phyloP scores from a whole-genome alignment of 768 basidiomycete species.

The Mrakia gelida region DNA sequence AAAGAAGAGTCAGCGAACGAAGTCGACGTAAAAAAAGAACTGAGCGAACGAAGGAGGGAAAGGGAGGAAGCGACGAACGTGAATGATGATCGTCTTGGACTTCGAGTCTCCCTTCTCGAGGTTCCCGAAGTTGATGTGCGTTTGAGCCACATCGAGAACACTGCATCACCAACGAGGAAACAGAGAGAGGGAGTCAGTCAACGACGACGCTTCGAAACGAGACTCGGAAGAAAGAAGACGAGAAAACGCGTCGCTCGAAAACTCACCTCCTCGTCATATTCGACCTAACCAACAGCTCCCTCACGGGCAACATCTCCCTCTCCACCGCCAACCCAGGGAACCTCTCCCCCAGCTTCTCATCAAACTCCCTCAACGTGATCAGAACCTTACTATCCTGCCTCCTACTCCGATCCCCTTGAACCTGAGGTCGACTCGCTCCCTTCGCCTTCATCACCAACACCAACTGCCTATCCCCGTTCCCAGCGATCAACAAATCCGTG shows the following conservation, averaged over 20 bases:
- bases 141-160: constrained; percentile 42
- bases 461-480: constrained; percentile 34
- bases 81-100: constrained; percentile 42
- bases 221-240: no score
- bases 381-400: constrained; percentile 42
- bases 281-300: constrained; percentile 41
- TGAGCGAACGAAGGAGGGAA: not conserved
- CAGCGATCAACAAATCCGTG: constrained; percentile 34
- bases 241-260: not conserved
- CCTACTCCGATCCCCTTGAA: constrained; percentile 37
- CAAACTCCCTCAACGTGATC: constrained; percentile 41
- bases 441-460: constrained; percentile 42
- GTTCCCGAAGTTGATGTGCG: constrained; percentile 43
- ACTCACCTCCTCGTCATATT: constrained; percentile 36
- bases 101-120: constrained; percentile 42
- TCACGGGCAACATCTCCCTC: constrained; percentile 38
- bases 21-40: not conserved
- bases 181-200: not conserved
- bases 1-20: not conserved
- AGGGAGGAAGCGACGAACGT: constrained; percentile 17
- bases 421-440: constrained; percentile 39
- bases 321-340: constrained; percentile 23
- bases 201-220: not conserved
- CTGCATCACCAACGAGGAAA: not conserved
- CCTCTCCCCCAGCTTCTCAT: constrained; percentile 31